Percentiles rank a stretch among this genome's conserved stretches.
Evolutionary conservation across 2,329 filamentous ascomycete species (phyloP).

Genomic region (Rhynchosporium agropyri): DNA sequence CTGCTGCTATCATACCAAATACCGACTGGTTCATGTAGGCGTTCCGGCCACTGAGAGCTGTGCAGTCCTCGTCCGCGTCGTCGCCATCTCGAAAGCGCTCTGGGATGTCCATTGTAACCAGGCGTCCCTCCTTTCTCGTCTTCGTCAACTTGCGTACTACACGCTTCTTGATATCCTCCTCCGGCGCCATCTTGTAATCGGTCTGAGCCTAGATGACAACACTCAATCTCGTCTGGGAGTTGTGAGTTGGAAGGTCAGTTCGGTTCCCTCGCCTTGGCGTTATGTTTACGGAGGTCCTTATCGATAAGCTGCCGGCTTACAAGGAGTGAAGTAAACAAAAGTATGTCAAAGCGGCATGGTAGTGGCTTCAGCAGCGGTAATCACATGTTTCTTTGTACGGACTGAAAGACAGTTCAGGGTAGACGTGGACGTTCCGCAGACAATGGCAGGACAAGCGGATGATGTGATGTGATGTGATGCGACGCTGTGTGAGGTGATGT

Average conservation of each 20-base stretch:
- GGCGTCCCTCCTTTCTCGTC: conserved; percentile 46
- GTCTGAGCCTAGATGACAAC: conserved; percentile 14
- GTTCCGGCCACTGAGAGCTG: conserved; percentile 54
- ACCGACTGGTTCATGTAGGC: conserved; percentile 83
- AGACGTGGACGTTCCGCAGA: too few relatives aligned
- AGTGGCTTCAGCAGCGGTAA: background rate
- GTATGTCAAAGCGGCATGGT: conserved; percentile 4
- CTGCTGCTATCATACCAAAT: conserved; percentile 88
- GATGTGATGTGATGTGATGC: too few relatives aligned
- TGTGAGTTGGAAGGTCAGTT: conserved; percentile 6
- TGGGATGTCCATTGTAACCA: conserved; percentile 54
- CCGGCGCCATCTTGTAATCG: conserved; percentile 42
- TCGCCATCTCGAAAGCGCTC: conserved; percentile 60
- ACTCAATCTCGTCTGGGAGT: conserved; percentile 17
- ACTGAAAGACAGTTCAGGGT: background rate
- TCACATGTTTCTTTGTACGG: conserved; percentile 5
- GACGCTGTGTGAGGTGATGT: background rate
- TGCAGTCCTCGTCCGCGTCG: conserved; percentile 63
- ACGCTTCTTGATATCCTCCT: conserved; percentile 47
- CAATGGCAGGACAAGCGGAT: too few relatives aligned
- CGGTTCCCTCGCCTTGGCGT: conserved; percentile 13
- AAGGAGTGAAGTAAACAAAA: background rate
- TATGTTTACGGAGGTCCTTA: conserved; percentile 13
- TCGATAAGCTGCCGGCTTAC: conserved; percentile 18
- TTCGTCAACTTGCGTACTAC: conserved; percentile 48